phyloP scores from a whole-genome alignment of 345 rosid species.

The Corymbia maculata region DNA sequence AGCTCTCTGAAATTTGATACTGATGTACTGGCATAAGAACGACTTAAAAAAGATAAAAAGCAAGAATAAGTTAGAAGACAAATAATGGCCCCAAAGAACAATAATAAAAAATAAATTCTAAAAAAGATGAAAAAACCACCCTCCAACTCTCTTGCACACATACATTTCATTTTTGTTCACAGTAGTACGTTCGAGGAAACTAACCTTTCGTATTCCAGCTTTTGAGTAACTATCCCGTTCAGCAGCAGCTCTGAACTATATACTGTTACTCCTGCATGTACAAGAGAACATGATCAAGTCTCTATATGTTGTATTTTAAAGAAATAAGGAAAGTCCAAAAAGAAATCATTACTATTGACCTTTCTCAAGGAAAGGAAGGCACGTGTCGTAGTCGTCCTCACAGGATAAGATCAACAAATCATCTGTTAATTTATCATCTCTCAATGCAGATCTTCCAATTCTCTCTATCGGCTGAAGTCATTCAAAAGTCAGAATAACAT shows the following conservation, averaged over 20 bases:
- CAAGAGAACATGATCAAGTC: background rate
- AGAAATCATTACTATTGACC: conserved; percentile 17
- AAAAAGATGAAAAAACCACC: background rate
- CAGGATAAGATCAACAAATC: conserved; percentile 74
- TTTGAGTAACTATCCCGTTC: conserved; percentile 84
- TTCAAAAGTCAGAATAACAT: background rate
- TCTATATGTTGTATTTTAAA: background rate
- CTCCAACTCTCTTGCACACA: background rate
- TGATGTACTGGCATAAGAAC: background rate
- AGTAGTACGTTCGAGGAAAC: background rate
- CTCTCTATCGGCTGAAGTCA: conserved; percentile 57
- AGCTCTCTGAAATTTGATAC: background rate
- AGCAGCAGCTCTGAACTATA: conserved; percentile 82
- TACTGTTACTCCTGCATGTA: conserved; percentile 50
- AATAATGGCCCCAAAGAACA: background rate
- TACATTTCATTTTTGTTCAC: background rate
- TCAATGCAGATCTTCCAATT: conserved; percentile 60
- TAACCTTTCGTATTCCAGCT: conserved; percentile 83
- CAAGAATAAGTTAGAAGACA: background rate
- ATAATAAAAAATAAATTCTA: background rate
- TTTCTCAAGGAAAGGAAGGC: conserved; percentile 68
- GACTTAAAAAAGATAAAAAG: background rate
- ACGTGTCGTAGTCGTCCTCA: conserved; percentile 55
- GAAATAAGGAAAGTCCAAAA: background rate
- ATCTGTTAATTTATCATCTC: conserved; percentile 38